These are phyloP conservation scores for Nicotiana benthamiana DNA, from an alignment of 257 asterid species.

Conservation along the genomic window DNA sequence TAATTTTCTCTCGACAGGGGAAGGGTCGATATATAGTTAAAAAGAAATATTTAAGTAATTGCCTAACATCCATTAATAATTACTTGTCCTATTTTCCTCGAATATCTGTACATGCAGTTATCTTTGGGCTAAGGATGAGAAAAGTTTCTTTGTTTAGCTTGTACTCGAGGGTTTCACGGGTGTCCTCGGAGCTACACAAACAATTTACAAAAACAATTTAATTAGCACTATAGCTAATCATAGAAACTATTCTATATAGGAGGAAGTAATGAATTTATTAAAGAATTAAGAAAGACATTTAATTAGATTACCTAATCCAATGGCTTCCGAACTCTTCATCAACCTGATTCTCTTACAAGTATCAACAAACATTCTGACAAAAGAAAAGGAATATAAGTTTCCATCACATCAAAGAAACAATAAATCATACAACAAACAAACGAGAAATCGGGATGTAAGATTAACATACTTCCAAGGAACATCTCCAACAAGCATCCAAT, in stretches of 20 bases:
- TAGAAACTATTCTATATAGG: too few species aligned
- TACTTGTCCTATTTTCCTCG: background rate
- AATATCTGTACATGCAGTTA: background rate
- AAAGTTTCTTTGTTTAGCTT: background rate
- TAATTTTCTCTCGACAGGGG: background rate
- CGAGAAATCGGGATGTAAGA: too few species aligned
- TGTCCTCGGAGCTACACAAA: constrained; percentile 3
- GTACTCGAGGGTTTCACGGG: background rate
- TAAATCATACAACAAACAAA: background rate
- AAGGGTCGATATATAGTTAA: background rate
- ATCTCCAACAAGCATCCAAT: constrained; percentile 90
- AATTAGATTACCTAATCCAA: constrained; percentile 15
- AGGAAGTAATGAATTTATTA: background rate
- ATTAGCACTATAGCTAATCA: background rate
- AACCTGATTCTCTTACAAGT: constrained; percentile 75
- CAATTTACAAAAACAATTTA: background rate
- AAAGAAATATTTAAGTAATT: background rate
- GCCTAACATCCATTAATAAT: background rate
- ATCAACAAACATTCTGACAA: constrained; percentile 69
- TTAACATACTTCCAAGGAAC: constrained; percentile 69
- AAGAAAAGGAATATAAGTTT: too few species aligned
- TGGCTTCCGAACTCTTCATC: constrained; percentile 58
- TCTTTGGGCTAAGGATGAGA: background rate
- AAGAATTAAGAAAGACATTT: background rate
- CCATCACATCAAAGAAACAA: background rate